Percentiles rank a stretch among this genome's conserved stretches.
Conservation (phyloP, 176 grass and related monocot genomes). For the Thinopyrum elongatum region DNA sequence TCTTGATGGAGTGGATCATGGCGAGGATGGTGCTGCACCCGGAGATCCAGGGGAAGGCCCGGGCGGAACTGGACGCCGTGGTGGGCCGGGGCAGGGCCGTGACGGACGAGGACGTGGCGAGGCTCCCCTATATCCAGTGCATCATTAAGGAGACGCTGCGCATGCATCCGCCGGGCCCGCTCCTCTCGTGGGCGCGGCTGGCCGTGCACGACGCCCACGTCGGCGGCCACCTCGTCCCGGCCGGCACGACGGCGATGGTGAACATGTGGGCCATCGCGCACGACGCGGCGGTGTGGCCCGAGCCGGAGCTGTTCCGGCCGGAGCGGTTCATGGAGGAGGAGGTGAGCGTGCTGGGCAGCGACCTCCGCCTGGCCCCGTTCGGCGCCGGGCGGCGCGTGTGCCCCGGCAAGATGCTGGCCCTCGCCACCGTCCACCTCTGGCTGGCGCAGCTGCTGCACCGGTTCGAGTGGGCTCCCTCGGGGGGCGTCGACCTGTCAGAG, state of each 20-base stretch:
- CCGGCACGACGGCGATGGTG: conserved; percentile 87
- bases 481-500: conserved; percentile 60
- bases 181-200: conserved; percentile 82
- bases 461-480: conserved; percentile 47
- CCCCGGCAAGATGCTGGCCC: conserved; percentile 68
- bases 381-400: conserved; percentile 70
- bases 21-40: conserved; percentile 79
- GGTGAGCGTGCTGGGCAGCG: conserved; percentile 60
- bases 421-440: conserved; percentile 72
- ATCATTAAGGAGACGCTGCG: conserved; percentile 80
- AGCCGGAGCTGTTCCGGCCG: conserved; percentile 50
- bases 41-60: conserved; percentile 71
- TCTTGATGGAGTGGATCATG: conserved; percentile 80
- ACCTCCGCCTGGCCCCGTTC: conserved; percentile 75
- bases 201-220: conserved; percentile 62
- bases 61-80: conserved; percentile 50
- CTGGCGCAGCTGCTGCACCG: conserved; percentile 59
- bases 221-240: conserved; percentile 57
- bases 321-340: conserved; percentile 67
- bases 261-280: conserved; percentile 95
- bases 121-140: conserved; percentile 55
- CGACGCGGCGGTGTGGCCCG: conserved; percentile 54
- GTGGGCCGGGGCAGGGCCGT: conserved; percentile 31
- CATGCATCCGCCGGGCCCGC: conserved; percentile 81
- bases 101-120: conserved; percentile 48